Evolutionary conservation across 2,329 filamentous ascomycete species (phyloP), one percentile per base, ranked within the genome.

Genomic region (Aspergillus pseudoglaucus): DNA sequence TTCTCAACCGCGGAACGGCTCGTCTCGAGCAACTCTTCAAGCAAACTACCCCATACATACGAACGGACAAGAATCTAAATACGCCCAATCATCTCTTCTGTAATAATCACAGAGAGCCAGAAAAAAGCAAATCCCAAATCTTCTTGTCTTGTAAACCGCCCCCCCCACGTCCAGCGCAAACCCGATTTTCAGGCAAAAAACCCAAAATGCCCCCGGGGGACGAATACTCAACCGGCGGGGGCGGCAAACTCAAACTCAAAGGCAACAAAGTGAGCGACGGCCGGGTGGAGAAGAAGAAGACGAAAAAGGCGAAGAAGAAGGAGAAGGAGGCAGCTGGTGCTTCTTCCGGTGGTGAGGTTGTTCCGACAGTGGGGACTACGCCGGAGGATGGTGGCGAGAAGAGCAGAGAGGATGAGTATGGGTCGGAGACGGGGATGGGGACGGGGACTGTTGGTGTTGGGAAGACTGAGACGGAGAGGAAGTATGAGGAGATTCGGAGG

Each of bases 391-490:
- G 45, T 17, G 48, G 42, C 41, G 32, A 41, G 27, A 9, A 39
- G 17, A 42, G 43, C 17, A 22, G 58, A 44, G 59, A 60, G 37
- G 49, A 38, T 25, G 47, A 51, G 25, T 30, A 30, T 30, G 25
- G 25, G 10, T 30, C 25, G 25, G 25, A 30, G 17, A 47, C 37
- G 41, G 44, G 27, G 38, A 56, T 10, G 25, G 25, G 7, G 18
- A 47, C 37, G 41, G 44, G 27, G 38, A 56, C 54, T 53, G n/a
- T 60, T 53, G 47, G 59, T 63, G 46, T 67, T 65, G 69, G 70
- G 51, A 95, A 95, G 76, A 97, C 91, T 0, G 89, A 94, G 53
- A 82, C 90, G 1, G 89, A 98, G 72, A 76, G 78, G 57, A 78
- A 83, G 40, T 82, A 93, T 60, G 88, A 94, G 56, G 91, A 97